Base-by-base conservation (phyloP, 1,284 basidiomycete species). In the Phellopilus nigrolimitatus region DNA sequence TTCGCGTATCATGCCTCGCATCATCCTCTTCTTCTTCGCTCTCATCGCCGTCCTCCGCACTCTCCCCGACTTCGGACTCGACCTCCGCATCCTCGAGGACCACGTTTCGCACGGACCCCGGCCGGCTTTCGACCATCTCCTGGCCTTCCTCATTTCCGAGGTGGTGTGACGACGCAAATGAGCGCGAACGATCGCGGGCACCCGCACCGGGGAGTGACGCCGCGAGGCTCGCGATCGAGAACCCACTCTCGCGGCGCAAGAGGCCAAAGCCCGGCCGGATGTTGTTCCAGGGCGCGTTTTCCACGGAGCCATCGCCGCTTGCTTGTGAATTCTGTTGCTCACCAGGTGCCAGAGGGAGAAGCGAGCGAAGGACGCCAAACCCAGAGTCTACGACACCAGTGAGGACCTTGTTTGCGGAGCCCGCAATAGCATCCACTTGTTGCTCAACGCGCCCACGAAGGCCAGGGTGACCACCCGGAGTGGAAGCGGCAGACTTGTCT, bases 321-420 rank as follows among this genome's bases (percentile, higher is more conserved):
- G 63, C 59, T 1, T 65, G 57, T 47, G 63, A 59, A n/a, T 58
- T 57, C 8, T 62, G 55, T 3, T 64, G 49, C 25, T 64, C 63
- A 1, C 64, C 56, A 2, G 61, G 62, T 13, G 25, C 58, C 15
- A 65, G 68, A 2, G 68, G 71, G 6, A 74, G 66, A 15, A 94
- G 70, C 0, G 88, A 82, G 13, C 86, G 78, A 2, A 93, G 72
- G 40, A 91, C 87, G 8, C 87, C 86, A 67, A 93, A 81, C 9
- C 79, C 90, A 0, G 88, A 82, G 62, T 93, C 91, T 46, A 94
- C 84, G 33, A 94, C 91, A 17, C 89, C 91, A 0, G 76, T 82
- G 47, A 93, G 74, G 39, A 92, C 88, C 63, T 91, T 91, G 65
- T 90, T 91, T 10, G 91, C 91, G 0, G 86, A 87, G 8, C 80